Evolutionary conservation across 2,329 filamentous ascomycete species (phyloP).

Genomic region (Chalaropsis ovoidea): DNA sequence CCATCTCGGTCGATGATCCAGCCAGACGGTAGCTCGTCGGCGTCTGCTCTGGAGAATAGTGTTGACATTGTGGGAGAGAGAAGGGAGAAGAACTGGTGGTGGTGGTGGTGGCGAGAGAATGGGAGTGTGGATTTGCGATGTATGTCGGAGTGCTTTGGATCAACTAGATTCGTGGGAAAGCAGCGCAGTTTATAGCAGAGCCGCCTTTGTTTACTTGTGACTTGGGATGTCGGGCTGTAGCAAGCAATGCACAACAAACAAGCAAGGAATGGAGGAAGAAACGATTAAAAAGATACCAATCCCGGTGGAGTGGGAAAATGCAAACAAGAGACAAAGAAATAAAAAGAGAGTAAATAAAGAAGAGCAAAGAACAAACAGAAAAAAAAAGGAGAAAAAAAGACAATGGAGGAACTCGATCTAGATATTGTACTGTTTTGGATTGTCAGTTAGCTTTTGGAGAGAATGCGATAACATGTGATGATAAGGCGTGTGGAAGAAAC

Average conservation of each 20-base stretch:
- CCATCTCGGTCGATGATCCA: constrained; percentile 29
- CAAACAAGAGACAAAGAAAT: background rate
- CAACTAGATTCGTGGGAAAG: background rate
- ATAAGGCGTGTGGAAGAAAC: background rate
- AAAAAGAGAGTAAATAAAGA: background rate
- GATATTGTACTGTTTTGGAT: constrained; percentile 8
- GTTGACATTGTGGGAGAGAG: background rate
- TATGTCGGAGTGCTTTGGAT: background rate
- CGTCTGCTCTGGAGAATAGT: constrained; percentile 4
- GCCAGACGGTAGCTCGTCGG: constrained; percentile 27
- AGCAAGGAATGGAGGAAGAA: background rate
- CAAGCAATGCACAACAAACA: background rate
- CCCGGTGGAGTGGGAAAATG: background rate
- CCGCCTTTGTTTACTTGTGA: background rate
- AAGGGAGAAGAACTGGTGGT: background rate
- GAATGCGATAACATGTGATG: background rate
- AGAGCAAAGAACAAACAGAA: background rate
- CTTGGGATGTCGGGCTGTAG: background rate
- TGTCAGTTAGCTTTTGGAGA: background rate
- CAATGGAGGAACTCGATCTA: background rate
- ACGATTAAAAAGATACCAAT: background rate
- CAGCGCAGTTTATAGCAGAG: background rate
- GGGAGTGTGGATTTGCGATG: background rate
- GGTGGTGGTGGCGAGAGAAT: background rate
- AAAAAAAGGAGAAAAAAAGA: background rate